Percentiles rank a stretch among this genome's conserved stretches.
Conservation (phyloP, 352 stramenopile genomes). For the Pythium scleroteichum region DNA sequence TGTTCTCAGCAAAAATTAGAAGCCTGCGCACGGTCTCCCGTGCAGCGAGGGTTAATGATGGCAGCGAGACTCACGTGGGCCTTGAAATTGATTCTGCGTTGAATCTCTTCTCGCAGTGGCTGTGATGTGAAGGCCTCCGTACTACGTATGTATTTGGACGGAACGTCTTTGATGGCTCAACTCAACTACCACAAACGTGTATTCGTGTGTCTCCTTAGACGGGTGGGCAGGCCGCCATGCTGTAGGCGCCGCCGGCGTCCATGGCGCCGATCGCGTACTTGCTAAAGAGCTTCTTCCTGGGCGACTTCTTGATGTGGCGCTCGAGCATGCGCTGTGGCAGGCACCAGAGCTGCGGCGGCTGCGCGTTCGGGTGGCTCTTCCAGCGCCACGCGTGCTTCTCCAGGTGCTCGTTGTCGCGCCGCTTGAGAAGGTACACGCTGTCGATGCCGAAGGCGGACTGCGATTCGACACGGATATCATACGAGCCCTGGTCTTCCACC, state of each 20-base stretch:
- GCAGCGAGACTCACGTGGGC: too few relatives aligned
- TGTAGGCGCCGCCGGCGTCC: conserved; percentile 44
- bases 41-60: too few relatives aligned
- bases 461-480: conserved; percentile 49
- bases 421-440: conserved; percentile 47
- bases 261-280: conserved; percentile 56
- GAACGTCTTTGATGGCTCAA: too few relatives aligned
- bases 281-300: conserved; percentile 30
- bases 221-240: conserved; percentile 26
- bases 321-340: conserved; percentile 48
- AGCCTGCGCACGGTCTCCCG: too few relatives aligned
- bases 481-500: conserved; percentile 31
- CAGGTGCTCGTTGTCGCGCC: conserved; percentile 46
- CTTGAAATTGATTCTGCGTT: too few relatives aligned
- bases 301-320: conserved; percentile 28
- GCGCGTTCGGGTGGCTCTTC: conserved; percentile 25
- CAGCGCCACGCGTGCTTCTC: conserved; percentile 57
- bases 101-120: too few relatives aligned
- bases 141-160: too few relatives aligned
- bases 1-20: too few relatives aligned
- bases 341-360: conserved; percentile 35
- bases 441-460: conserved; percentile 44
- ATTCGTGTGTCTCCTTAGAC: neutral
- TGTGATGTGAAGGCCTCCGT: too few relatives aligned
- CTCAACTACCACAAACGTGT: neutral